phyloP scores from a whole-genome alignment of 225 moss, liverwort and hornwort species.

The Takakia lepidozioides region DNA sequence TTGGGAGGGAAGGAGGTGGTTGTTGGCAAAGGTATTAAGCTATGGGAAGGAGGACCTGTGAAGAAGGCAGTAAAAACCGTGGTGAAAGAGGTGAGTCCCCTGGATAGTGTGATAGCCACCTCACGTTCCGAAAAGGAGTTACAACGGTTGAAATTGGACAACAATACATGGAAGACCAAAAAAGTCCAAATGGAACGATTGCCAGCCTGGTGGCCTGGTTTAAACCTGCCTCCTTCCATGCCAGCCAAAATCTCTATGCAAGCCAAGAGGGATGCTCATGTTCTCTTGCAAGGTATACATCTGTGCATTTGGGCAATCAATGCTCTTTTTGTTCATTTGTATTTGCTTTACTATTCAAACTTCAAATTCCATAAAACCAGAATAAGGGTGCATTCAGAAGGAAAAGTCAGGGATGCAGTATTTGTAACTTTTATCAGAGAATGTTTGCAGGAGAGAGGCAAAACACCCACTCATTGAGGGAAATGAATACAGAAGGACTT shows the following conservation, averaged over 20 bases:
- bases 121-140: conserved; percentile 85
- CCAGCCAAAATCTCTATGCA: conserved; percentile 34
- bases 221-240: conserved; percentile 41
- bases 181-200: conserved; percentile 31
- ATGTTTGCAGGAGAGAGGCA: too few relatives aligned
- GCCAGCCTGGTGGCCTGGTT: conserved; percentile 84
- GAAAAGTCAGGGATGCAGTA: too few relatives aligned
- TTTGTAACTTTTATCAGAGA: too few relatives aligned
- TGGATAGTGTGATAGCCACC: conserved; percentile 56
- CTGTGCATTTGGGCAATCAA: too few relatives aligned
- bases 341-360: too few relatives aligned
- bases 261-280: conserved; percentile 56
- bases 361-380: too few relatives aligned
- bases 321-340: too few relatives aligned
- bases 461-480: too few relatives aligned
- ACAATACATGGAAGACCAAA: conserved; percentile 15
- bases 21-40: conserved; percentile 34
- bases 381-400: too few relatives aligned
- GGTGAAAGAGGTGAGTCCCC: conserved; percentile 38
- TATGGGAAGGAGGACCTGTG: conserved; percentile 50
- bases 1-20: conserved; percentile 77
- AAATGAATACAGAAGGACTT: too few relatives aligned
- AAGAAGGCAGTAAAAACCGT: conserved; percentile 35
- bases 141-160: conserved; percentile 19
- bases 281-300: conserved; percentile 57